These are phyloP conservation scores for Diaporthe amygdali DNA, from an alignment of 2,329 filamentous ascomycete species.

Conservation along the genomic window DNA sequence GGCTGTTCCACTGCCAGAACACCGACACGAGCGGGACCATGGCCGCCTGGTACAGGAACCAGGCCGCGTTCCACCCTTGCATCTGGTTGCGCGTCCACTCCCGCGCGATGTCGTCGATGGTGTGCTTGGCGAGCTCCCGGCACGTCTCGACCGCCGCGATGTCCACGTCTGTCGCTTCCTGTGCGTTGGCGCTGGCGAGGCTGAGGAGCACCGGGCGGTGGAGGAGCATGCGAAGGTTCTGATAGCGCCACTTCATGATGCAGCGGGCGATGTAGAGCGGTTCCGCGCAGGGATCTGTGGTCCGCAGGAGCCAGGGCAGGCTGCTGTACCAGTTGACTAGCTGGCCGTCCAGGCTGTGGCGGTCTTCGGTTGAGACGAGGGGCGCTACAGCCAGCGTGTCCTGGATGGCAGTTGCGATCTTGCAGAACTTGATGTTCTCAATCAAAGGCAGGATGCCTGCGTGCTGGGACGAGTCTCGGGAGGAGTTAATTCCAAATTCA, in stretches of 20 bases:
- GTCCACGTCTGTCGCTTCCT: conserved; percentile 64
- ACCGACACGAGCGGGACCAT: conserved; percentile 80
- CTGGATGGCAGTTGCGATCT: conserved; percentile 78
- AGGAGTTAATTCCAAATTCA: conserved; percentile 53
- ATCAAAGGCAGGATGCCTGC: conserved; percentile 73
- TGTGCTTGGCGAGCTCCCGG: conserved; percentile 70
- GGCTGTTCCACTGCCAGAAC: conserved; percentile 68
- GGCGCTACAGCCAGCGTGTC: conserved; percentile 75
- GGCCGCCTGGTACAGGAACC: conserved; percentile 81
- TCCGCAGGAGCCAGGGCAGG: conserved; percentile 69
- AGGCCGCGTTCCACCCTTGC: conserved; percentile 81
- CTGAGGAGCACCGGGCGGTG: conserved; percentile 76
- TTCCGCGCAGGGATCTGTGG: conserved; percentile 71
- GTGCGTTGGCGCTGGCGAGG: conserved; percentile 60
- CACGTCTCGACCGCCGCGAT: conserved; percentile 72
- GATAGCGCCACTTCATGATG: conserved; percentile 84
- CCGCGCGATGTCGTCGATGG: conserved; percentile 73
- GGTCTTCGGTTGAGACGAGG: conserved; percentile 69
- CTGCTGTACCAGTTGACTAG: conserved; percentile 75
- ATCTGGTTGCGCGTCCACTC: conserved; percentile 78
- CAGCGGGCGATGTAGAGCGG: conserved; percentile 72
- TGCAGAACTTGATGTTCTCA: conserved; percentile 80
- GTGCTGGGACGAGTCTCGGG: conserved; percentile 59
- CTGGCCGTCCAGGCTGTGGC: conserved; percentile 69
- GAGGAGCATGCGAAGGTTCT: conserved; percentile 77